A percentile compares a stretch with the other conserved stretches of the same genome.
Evolutionary conservation across 2,329 filamentous ascomycete genomes (phyloP).

Genomic region (Alternaria burnsii): DNA sequence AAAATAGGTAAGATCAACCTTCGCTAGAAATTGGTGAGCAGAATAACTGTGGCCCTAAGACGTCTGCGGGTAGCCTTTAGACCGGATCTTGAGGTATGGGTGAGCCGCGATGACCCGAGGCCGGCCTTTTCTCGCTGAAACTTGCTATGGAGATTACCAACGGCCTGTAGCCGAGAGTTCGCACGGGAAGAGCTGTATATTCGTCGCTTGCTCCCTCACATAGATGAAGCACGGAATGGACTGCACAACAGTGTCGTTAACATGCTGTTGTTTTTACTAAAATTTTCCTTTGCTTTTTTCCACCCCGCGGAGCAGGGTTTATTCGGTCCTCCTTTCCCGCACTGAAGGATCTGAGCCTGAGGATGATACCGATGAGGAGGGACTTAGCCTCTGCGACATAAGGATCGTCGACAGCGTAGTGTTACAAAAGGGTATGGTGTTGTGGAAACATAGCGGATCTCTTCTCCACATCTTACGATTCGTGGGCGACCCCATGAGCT

Average conservation of each 20-base stretch:
- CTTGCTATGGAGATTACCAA: neutral
- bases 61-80: slow-evolving; percentile 1
- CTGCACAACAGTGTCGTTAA: neutral
- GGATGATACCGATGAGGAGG: neutral
- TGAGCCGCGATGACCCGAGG: slow-evolving; percentile 1
- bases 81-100: neutral
- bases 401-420: neutral
- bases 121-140: slow-evolving; percentile 1
- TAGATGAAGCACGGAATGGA: neutral
- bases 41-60: neutral
- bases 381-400: neutral
- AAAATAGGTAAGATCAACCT: slow-evolving; percentile 5
- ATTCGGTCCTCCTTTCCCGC: neutral
- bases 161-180: slow-evolving; percentile 1
- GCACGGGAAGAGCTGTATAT: neutral
- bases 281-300: neutral
- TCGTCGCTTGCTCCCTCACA: neutral
- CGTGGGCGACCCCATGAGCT: neutral
- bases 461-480: slow-evolving; percentile 1
- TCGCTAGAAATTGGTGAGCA: neutral
- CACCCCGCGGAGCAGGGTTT: neutral
- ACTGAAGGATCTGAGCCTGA: neutral
- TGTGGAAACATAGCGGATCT: neutral
- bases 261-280: neutral
- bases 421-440: slow-evolving; percentile 1